phyloP scores from a whole-genome alignment of 257 asterid genomes.

The Scutellaria baicalensis region DNA sequence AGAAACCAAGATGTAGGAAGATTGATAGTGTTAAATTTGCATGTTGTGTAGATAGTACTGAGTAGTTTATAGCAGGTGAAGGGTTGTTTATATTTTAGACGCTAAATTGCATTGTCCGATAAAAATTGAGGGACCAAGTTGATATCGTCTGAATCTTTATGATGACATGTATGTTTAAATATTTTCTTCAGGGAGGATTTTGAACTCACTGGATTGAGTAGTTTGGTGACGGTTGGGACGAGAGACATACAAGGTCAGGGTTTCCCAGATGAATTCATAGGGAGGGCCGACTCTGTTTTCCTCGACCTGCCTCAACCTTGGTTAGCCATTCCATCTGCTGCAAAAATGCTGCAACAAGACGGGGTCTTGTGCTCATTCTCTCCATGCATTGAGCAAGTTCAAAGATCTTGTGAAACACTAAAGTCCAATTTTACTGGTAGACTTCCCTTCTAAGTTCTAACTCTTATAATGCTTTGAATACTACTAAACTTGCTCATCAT shows the following conservation, averaged over 20 bases:
- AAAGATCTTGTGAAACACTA: constrained; percentile 71
- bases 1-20: background rate
- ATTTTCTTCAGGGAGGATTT: constrained; percentile 66
- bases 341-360: constrained; percentile 83
- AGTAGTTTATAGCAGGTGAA: background rate
- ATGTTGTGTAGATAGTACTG: background rate
- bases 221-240: constrained; percentile 76
- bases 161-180: background rate
- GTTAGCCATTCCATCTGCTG: constrained; percentile 93
- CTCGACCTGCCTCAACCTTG: constrained; percentile 98
- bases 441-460: background rate
- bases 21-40: background rate
- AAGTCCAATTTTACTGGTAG: constrained; percentile 64
- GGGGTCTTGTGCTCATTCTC: constrained; percentile 93
- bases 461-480: background rate
- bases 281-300: constrained; percentile 75
- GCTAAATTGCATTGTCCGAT: background rate
- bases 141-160: background rate
- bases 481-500: background rate
- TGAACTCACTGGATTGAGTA: constrained; percentile 67
- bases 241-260: constrained; percentile 96
- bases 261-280: constrained; percentile 70
- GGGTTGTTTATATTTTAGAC: background rate
- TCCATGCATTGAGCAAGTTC: constrained; percentile 98
- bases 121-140: background rate